Percentiles rank a stretch among this genome's conserved stretches.
Conservation (phyloP, 495 filamentous ascomycete species). For the Aspergillus mulundensis region DNA sequence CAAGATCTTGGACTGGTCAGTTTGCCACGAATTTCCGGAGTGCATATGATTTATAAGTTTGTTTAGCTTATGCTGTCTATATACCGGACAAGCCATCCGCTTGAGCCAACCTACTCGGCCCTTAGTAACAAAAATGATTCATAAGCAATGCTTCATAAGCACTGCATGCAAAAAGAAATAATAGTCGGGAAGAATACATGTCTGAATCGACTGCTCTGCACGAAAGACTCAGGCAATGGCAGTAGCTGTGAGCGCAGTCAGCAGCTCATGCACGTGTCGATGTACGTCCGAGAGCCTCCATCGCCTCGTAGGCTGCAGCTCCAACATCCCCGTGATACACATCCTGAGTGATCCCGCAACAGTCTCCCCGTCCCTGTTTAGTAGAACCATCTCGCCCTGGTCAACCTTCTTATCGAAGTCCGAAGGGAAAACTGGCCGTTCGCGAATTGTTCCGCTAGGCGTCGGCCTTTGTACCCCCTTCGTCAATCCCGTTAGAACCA, state of each 20-base stretch:
- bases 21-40: too few species aligned
- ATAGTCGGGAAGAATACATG: too few species aligned
- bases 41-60: too few species aligned
- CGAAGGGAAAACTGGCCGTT: conserved; percentile 24
- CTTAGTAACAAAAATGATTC: too few species aligned
- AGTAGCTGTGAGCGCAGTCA: neutral
- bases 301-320: conserved; percentile 33
- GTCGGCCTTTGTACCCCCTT: conserved; percentile 18
- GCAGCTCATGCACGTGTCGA: conserved; percentile 19
- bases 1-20: too few species aligned
- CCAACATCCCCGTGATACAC: conserved; percentile 47
- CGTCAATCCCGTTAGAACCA: conserved; percentile 45
- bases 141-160: too few species aligned
- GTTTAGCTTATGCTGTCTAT: too few species aligned
- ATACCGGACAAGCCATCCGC: too few species aligned
- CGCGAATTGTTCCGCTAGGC: neutral
- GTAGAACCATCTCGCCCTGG: conserved; percentile 25
- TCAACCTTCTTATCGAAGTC: conserved; percentile 41
- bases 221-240: neutral
- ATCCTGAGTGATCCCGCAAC: conserved; percentile 36
- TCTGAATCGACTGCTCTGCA: too few species aligned
- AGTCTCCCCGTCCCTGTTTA: conserved; percentile 23
- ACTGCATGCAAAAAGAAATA: too few species aligned
- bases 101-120: too few species aligned
- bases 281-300: conserved; percentile 38